These are phyloP conservation scores for Suhomyces maxii DNA, from an alignment of 1,139 yeast species.

Conservation along the genomic window DNA sequence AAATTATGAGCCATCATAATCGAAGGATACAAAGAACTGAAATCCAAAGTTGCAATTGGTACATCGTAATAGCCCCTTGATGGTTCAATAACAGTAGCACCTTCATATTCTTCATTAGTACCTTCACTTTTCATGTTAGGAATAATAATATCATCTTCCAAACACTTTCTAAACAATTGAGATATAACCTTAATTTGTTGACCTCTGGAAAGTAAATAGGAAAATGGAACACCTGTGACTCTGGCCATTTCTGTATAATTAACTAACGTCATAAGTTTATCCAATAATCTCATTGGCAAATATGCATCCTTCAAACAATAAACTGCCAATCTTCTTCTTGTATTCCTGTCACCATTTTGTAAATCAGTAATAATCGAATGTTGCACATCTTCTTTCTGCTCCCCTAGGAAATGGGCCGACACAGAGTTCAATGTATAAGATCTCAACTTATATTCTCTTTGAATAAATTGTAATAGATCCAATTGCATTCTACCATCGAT, in stretches of 20 bases:
- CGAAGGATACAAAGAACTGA: constrained; percentile 95
- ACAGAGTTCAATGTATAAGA: constrained; percentile 95
- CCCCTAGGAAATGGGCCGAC: constrained; percentile 89
- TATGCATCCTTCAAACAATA: constrained; percentile 97
- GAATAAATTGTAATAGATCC: constrained; percentile 88
- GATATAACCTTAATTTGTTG: constrained; percentile 98
- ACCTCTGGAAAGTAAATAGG: constrained; percentile 84
- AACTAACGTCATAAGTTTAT: constrained; percentile 92
- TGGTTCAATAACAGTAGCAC: constrained; percentile 99
- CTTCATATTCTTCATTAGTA: constrained; percentile 88
- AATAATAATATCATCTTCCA: constrained; percentile 78
- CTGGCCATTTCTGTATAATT: constrained; percentile 99
- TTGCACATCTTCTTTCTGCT: constrained; percentile 97
- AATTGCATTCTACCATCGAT: constrained; percentile 96
- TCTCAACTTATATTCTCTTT: constrained; percentile 91
- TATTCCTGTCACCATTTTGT: constrained; percentile 89
- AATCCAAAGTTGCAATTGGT: constrained; percentile 97
- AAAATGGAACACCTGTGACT: constrained; percentile 97
- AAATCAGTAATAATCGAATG: constrained; percentile 93
- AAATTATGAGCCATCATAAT: constrained; percentile 99
- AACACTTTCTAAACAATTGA: constrained; percentile 89
- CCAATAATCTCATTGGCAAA: constrained; percentile 81
- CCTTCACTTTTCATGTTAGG: constrained; percentile 90
- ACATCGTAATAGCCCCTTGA: constrained; percentile 92
- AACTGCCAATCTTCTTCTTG: constrained; percentile 92